Percentiles rank a stretch among this genome's conserved stretches.
Conservation (phyloP, 345 rosid genomes). For the Syzygium jambos region DNA sequence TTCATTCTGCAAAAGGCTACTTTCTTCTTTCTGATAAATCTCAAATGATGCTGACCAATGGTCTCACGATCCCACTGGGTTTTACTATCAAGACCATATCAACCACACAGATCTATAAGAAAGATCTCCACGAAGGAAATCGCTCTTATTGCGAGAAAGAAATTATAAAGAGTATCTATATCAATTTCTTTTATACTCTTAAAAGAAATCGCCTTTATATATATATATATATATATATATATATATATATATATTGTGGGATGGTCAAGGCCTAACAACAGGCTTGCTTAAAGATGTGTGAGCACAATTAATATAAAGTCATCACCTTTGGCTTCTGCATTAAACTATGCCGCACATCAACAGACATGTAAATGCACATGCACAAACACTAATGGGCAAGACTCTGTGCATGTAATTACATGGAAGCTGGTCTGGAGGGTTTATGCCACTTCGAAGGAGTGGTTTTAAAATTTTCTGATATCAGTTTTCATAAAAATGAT, state of each 20-base stretch:
- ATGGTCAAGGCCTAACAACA: not conserved
- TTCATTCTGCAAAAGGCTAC: no score
- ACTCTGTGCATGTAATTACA: not conserved
- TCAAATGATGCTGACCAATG: no score
- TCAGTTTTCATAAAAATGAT: no score
- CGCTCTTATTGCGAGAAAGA: no score
- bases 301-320: not conserved
- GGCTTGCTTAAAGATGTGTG: not conserved
- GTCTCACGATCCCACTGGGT: no score
- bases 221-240: not conserved
- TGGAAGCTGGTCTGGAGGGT: not conserved
- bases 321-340: not conserved
- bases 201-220: not conserved
- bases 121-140: no score
- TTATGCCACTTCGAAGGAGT: not conserved
- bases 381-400: not conserved
- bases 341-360: not conserved
- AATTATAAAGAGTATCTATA: no score
- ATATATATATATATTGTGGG: not conserved
- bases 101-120: no score
- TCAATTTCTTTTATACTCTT: no score
- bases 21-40: no score
- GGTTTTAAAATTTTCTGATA: no score
- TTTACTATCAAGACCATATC: no score
- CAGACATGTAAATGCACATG: not conserved